Base-by-base conservation (phyloP, 2,329 filamentous ascomycete genomes). In the Fusarium tjaetaba region DNA sequence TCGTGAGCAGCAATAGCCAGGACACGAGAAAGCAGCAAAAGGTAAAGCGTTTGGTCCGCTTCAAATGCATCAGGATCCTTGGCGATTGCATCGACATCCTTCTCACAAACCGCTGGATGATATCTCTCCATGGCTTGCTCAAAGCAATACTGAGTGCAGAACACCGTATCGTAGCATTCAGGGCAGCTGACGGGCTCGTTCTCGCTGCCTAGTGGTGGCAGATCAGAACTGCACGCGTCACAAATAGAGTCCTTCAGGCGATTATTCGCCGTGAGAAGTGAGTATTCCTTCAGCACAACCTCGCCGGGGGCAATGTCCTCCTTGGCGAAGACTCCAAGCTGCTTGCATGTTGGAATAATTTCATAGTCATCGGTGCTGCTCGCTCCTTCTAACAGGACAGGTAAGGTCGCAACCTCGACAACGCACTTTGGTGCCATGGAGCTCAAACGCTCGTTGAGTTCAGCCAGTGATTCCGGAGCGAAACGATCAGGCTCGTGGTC, bases 271-370 rank as follows among this genome's bases (percentile, higher is more conserved):
- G 95, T 97, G 45, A 99, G 85, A 13, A 97, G 88, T 14, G 95
- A 96, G 69, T 92, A 93, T 79, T 99, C 96, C 53, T 89, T 86
- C 36, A 99, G 87, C 4, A 98, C 90, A 11, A 88, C 86, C 80
- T 97, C 93, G 15, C 93, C 93, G 0, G 94, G 90, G 1, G 86
- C 84, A 42, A 98, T 93, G 73, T 97, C 92, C 72, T 93, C 89
- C 76, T 91, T 94, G 13, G 95, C 96, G 80, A 98, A 98, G 7
- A 99, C 88, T 9, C 96, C 96, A 1, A 99, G 88, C 81, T 99
- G 96, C 68, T 89, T 88, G 75, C 91, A 91, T 10, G 89, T 92
- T 14, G 86, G 84, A 22, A 87, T 87, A 45, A 84, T 84, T n/a
- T 86, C 84, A 73, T 85, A 86, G 32, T 78, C 79, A 67, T 87